A percentile compares a stretch with the other conserved stretches of the same genome.
phyloP scores from a whole-genome alignment of 164 flowering plant genomes.

The Nymphaea thermarum region DNA sequence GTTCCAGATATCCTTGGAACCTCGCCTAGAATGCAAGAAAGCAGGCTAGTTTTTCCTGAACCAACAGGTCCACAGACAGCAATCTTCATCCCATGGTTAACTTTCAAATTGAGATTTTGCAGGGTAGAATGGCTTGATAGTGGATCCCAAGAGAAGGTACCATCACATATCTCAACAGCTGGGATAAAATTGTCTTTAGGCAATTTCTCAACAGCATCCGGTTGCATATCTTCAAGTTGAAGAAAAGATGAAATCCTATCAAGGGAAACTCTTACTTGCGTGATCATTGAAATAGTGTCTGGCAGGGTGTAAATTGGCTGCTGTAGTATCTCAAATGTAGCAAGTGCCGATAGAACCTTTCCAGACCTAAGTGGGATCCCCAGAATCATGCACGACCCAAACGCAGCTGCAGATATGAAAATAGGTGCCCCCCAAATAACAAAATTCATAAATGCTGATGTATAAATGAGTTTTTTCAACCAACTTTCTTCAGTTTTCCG shows the following conservation, averaged over 20 bases:
- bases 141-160: constrained; percentile 38
- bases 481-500: constrained; percentile 28
- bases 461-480: constrained; percentile 26
- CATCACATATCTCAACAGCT: constrained; percentile 32
- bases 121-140: constrained; percentile 27
- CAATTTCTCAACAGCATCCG: constrained; percentile 20
- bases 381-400: constrained; percentile 28
- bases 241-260: constrained; percentile 39
- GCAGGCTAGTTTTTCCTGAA: constrained; percentile 51
- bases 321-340: constrained; percentile 41
- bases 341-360: constrained; percentile 36
- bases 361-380: constrained; percentile 42
- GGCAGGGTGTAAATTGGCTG: constrained; percentile 38
- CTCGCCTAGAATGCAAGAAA: constrained; percentile 49
- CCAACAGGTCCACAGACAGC: constrained; percentile 60
- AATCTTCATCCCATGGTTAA: constrained; percentile 32
- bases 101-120: constrained; percentile 34
- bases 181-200: constrained; percentile 16
- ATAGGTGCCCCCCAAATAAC: constrained; percentile 35
- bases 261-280: constrained; percentile 43
- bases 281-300: constrained; percentile 27
- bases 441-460: constrained; percentile 19
- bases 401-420: constrained; percentile 39
- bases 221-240: constrained; percentile 23
- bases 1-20: constrained; percentile 33